Conservation (phyloP, 1,284 basidiomycete genomes). For the Cutaneotrichosporon sp. region DNA sequence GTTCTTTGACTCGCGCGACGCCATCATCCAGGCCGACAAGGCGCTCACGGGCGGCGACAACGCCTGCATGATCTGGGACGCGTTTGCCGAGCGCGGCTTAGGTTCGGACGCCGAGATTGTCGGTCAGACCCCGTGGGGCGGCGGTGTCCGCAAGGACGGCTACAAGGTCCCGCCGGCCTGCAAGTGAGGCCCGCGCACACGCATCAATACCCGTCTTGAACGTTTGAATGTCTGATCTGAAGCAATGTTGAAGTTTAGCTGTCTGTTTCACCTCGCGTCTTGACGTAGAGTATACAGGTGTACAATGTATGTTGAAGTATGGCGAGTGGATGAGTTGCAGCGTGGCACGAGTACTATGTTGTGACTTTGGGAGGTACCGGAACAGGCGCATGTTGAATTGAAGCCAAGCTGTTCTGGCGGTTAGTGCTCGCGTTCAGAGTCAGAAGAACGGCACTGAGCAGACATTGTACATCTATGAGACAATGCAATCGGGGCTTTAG, state of each 20-base stretch:
- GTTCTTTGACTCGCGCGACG: constrained; percentile 89
- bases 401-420: too few relatives aligned
- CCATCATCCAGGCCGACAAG: constrained; percentile 90
- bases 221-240: neutral
- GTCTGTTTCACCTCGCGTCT: neutral
- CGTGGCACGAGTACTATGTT: constrained; percentile 15
- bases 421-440: too few relatives aligned
- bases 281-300: constrained; percentile 12
- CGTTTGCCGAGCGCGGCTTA: constrained; percentile 78
- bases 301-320: constrained; percentile 12
- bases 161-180: constrained; percentile 50
- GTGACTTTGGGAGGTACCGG: too few relatives aligned
- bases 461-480: too few relatives aligned
- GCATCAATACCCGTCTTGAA: neutral
- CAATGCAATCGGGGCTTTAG: too few relatives aligned
- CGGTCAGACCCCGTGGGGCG: constrained; percentile 89
- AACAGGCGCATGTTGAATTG: too few relatives aligned
- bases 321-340: neutral
- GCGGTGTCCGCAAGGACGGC: constrained; percentile 64
- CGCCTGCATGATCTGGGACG: constrained; percentile 82
- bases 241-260: neutral
- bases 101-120: constrained; percentile 71
- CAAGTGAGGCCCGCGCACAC: constrained; percentile 26
- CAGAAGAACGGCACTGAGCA: too few relatives aligned
- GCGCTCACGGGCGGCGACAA: constrained; percentile 89